phyloP scores from a whole-genome alignment of 306 rosid genomes.

The Quercus rubra region DNA sequence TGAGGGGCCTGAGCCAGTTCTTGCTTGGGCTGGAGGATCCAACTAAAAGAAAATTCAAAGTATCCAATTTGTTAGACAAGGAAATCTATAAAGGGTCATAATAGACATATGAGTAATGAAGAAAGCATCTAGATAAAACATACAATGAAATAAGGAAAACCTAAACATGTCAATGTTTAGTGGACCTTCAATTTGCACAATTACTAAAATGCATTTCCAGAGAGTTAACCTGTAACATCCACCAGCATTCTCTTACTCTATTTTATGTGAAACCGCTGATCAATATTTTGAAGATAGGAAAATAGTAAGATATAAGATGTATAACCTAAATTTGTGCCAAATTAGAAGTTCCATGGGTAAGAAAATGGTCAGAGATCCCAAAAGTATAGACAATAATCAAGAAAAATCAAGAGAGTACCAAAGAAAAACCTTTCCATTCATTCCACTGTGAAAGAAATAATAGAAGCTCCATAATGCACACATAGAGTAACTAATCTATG shows the following conservation, averaged over 20 bases:
- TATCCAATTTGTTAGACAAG: constrained; percentile 4
- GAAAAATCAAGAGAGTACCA: too few relatives aligned
- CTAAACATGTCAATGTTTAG: constrained; percentile 3
- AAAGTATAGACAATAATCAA: not conserved
- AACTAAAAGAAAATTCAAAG: constrained; percentile 46
- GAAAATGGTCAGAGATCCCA: too few relatives aligned
- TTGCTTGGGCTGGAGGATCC: constrained; percentile 74
- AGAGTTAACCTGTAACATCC: constrained; percentile 1
- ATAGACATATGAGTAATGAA: constrained; percentile 14
- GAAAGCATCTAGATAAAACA: not conserved
- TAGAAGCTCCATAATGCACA: too few relatives aligned
- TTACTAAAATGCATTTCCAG: constrained; percentile 3
- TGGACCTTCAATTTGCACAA: not conserved
- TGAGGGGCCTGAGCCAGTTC: constrained; percentile 80
- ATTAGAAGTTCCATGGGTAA: too few relatives aligned
- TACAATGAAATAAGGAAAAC: not conserved
- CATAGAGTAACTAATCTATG: too few relatives aligned
- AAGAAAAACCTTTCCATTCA: too few relatives aligned
- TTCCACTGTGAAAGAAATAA: too few relatives aligned
- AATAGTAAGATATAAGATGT: not conserved
- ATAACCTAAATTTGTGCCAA: too few relatives aligned
- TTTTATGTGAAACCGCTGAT: too few relatives aligned
- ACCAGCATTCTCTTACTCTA: not conserved
- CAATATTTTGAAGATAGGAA: not conserved
- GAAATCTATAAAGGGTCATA: not conserved